Conservation (phyloP, 495 filamentous ascomycete species). For the Daldinia grandis region DNA sequence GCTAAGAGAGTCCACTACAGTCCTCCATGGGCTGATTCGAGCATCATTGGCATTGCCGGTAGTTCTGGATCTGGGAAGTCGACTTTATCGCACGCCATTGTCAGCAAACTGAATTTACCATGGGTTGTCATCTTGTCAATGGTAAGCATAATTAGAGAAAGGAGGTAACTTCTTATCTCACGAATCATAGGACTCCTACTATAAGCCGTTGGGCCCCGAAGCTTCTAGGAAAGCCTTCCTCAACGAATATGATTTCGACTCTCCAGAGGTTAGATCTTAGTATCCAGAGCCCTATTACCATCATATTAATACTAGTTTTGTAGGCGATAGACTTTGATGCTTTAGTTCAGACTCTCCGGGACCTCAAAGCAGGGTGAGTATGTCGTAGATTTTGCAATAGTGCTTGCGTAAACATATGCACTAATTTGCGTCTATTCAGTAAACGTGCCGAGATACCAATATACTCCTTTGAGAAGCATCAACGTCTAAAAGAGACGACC, state of each 20-base stretch:
- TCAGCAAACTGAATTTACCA: constrained; percentile 85
- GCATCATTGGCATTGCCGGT: constrained; percentile 95
- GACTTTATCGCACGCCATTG: constrained; percentile 91
- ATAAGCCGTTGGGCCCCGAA: constrained; percentile 82
- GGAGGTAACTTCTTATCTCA: constrained; percentile 28
- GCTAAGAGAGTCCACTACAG: constrained; percentile 73
- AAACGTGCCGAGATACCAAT: constrained; percentile 92
- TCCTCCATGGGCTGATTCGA: constrained; percentile 92
- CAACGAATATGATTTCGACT: constrained; percentile 96
- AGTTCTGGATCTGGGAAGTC: constrained; percentile 98
- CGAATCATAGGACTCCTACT: constrained; percentile 84
- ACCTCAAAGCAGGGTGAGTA: constrained; percentile 89
- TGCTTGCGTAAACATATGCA: not conserved
- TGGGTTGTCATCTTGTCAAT: constrained; percentile 99
- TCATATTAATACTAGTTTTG: constrained; percentile 27
- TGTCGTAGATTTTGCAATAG: constrained; percentile 3
- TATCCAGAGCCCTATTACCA: not conserved
- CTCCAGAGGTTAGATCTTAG: constrained; percentile 66
- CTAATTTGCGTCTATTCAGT: constrained; percentile 54
- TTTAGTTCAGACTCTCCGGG: constrained; percentile 78
- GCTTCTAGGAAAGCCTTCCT: constrained; percentile 77
- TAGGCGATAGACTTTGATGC: constrained; percentile 92
- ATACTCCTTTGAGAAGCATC: constrained; percentile 95
- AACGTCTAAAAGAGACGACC: constrained; percentile 77
- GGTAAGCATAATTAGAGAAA: constrained; percentile 59